phyloP scores from a whole-genome alignment of 1,284 basidiomycete genomes.

The Vanrija pseudolonga region DNA sequence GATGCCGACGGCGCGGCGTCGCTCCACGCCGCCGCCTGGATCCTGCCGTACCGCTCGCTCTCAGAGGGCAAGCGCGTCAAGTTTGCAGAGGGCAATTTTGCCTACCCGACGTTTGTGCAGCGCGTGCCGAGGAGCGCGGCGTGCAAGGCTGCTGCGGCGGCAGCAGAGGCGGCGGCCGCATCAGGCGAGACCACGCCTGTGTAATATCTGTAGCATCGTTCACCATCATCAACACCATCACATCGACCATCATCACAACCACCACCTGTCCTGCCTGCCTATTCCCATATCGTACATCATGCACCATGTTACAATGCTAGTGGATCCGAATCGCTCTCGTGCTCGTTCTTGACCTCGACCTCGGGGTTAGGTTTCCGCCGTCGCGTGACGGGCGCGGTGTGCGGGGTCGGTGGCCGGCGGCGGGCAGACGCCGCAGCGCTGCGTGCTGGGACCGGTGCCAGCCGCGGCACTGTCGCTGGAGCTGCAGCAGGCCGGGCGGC shows the following conservation, averaged over 20 bases:
- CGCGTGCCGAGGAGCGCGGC: conserved; percentile 6
- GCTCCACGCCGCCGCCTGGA: conserved; percentile 30
- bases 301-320: not conserved
- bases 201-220: not conserved
- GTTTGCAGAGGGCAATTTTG: conserved; percentile 40
- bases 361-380: not conserved
- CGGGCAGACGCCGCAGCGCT: not conserved
- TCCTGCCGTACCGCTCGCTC: conserved; percentile 41
- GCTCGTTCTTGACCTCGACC: conserved; percentile 7
- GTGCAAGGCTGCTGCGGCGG: not conserved
- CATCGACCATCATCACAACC: not conserved
- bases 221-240: not conserved
- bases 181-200: not conserved
- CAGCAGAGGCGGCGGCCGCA: not conserved
- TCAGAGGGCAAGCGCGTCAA: conserved; percentile 43
- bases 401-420: not conserved
- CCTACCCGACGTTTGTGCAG: conserved; percentile 28
- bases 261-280: not conserved
- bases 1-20: not conserved
- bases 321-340: conserved; percentile 9
- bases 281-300: not conserved
- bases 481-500: not conserved
- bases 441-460: not conserved
- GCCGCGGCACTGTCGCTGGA: too few relatives aligned
- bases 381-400: not conserved